Evolutionary conservation across 345 rosid species (phyloP).

Genomic region (Nasturtium officinale): DNA sequence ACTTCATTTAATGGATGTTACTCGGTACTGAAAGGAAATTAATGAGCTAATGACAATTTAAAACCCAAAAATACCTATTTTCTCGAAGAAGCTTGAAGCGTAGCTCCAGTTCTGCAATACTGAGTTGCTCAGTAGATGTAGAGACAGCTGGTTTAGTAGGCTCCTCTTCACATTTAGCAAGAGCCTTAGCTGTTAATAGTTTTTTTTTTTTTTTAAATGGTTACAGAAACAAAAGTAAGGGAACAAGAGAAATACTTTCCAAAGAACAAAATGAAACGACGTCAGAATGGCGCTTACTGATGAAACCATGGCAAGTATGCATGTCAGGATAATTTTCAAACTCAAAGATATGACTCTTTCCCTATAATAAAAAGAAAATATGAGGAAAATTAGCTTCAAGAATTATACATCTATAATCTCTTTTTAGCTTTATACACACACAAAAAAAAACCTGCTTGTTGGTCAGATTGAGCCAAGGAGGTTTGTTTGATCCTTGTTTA

Average conservation of each 20-base stretch:
- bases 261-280: conserved; percentile 19
- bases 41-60: conserved; percentile 1
- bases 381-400: conserved; percentile 21
- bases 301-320: conserved; percentile 72
- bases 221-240: background rate
- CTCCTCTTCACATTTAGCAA: conserved; percentile 62
- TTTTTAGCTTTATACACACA: conserved; percentile 16
- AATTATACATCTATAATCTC: background rate
- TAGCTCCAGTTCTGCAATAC: conserved; percentile 63
- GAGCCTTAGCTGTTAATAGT: conserved; percentile 62
- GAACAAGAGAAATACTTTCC: conserved; percentile 28
- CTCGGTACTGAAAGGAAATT: conserved; percentile 23
- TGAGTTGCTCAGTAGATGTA: conserved; percentile 67
- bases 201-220: too few species aligned
- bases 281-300: conserved; percentile 55
- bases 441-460: conserved; percentile 61
- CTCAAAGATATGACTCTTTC: conserved; percentile 77
- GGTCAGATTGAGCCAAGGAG: conserved; percentile 86
- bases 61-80: conserved; percentile 49
- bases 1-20: conserved; percentile 30
- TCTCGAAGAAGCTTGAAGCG: conserved; percentile 76
- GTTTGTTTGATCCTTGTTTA: conserved; percentile 79
- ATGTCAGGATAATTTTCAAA: conserved; percentile 81
- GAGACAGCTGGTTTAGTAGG: conserved; percentile 52
- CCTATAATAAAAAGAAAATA: conserved; percentile 53